phyloP scores from a whole-genome alignment of 192 early-diverging fungal species.

The Coemansia sp. region DNA sequence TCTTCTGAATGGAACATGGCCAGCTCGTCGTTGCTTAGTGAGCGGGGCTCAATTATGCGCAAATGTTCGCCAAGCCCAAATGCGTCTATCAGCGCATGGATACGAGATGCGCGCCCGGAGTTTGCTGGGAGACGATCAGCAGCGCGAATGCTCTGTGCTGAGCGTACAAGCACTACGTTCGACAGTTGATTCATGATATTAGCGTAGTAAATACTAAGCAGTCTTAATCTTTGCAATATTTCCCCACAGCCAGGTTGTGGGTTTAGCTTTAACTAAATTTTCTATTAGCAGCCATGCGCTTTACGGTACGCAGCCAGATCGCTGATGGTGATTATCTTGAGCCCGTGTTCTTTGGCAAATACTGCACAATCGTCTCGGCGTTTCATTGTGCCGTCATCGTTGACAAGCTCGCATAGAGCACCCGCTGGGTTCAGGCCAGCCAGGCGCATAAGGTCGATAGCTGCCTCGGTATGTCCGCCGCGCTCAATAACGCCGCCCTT shows the following conservation, averaged over 20 bases:
- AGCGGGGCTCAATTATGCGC: conserved; percentile 16
- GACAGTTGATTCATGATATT: too few species aligned
- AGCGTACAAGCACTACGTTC: conserved; percentile 28
- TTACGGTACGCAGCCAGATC: conserved; percentile 77
- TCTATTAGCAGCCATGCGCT: conserved; percentile 16
- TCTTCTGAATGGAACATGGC: conserved; percentile 31
- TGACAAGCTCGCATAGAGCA: conserved; percentile 91
- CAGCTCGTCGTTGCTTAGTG: conserved; percentile 25
- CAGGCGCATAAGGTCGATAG: conserved; percentile 82
- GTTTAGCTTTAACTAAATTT: background rate
- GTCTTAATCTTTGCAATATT: too few species aligned
- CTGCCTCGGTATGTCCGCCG: conserved; percentile 94
- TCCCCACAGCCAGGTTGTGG: too few species aligned
- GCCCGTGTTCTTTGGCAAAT: conserved; percentile 80
- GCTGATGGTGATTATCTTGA: conserved; percentile 88
- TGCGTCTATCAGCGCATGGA: conserved; percentile 49
- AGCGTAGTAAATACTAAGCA: too few species aligned
- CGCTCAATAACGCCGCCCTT: conserved; percentile 81
- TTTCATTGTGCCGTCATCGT: conserved; percentile 90
- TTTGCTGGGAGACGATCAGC: conserved; percentile 50
- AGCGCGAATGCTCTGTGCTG: conserved; percentile 25
- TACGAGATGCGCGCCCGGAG: conserved; percentile 29
- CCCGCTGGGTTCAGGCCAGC: conserved; percentile 78
- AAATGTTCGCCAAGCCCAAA: conserved; percentile 19
- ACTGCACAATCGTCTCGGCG: conserved; percentile 82